Conservation (phyloP, 441 rosid species). For the Monsonia emarginata region DNA sequence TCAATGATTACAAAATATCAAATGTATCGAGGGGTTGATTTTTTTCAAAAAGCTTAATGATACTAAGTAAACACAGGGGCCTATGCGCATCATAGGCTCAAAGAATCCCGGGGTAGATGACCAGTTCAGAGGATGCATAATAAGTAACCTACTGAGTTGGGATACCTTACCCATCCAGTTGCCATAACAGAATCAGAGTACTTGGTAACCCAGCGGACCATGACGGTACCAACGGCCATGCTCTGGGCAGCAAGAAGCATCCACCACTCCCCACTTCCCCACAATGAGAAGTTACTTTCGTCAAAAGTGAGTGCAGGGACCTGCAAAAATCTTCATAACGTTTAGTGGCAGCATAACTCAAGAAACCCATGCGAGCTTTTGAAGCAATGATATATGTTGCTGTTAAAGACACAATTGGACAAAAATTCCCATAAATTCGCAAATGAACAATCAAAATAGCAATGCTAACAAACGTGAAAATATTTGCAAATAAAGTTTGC, state of each 20-base stretch:
- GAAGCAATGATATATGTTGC: neutral
- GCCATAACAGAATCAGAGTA: constrained; percentile 91
- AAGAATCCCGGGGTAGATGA: neutral
- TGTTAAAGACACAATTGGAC: neutral
- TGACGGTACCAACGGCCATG: constrained; percentile 86
- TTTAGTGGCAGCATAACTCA: neutral
- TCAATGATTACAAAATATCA: neutral
- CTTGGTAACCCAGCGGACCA: constrained; percentile 88
- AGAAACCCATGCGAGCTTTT: neutral
- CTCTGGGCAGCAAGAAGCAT: constrained; percentile 98
- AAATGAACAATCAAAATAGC: neutral
- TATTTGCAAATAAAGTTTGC: neutral
- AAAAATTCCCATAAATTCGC: neutral
- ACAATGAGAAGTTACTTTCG: constrained; percentile 45
- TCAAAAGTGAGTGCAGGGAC: constrained; percentile 53
- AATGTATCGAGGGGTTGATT: no score
- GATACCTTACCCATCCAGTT: constrained; percentile 74
- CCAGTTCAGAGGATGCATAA: neutral
- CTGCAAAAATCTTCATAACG: constrained; percentile 26
- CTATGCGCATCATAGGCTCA: no score
- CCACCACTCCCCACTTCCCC: constrained; percentile 99
- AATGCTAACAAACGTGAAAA: neutral
- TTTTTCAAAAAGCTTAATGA: no score
- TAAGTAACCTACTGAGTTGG: constrained; percentile 1
- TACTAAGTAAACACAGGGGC: no score